A percentile compares a stretch with the other conserved stretches of the same genome.
Conservation (phyloP, 1,284 basidiomycete species). For the Heterobasidion irregulare region DNA sequence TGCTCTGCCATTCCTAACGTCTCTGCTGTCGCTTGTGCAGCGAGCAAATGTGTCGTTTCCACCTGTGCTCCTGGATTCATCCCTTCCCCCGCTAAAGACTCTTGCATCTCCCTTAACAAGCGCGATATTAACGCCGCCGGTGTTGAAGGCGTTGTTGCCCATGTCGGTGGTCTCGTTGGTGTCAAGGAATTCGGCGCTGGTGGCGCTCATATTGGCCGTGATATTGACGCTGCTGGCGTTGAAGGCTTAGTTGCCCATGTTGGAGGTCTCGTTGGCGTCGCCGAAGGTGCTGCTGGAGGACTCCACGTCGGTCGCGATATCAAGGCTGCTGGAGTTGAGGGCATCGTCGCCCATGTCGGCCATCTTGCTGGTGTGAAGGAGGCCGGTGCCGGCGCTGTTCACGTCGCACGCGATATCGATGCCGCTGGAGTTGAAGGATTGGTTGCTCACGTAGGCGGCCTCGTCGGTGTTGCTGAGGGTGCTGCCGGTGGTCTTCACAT, state of each 20-base stretch:
- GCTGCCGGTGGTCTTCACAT: slow-evolving; percentile 1
- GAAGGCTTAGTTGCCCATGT: slow-evolving; percentile 1
- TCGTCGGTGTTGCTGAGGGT: not conserved
- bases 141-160: not conserved
- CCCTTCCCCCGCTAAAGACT: not conserved
- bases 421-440: not conserved
- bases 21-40: slow-evolving; percentile 1
- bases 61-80: not conserved
- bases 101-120: not conserved
- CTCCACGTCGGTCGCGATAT: not conserved
- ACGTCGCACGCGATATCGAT: not conserved
- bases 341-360: not conserved
- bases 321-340: not conserved
- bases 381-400: not conserved
- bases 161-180: slow-evolving; percentile 1
- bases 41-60: not conserved
- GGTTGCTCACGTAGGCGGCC: not conserved
- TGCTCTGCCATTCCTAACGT: slow-evolving; percentile 5
- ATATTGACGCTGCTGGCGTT: not conserved
- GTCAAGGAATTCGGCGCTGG: slow-evolving; percentile 1
- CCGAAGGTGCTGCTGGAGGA: slow-evolving; percentile 1
- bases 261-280: not conserved
- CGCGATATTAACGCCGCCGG: slow-evolving; percentile 1
- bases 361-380: slow-evolving; percentile 1
- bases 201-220: slow-evolving; percentile 2